phyloP scores from a whole-genome alignment of 2,329 filamentous ascomycete genomes.

The Monilinia fructicola region DNA sequence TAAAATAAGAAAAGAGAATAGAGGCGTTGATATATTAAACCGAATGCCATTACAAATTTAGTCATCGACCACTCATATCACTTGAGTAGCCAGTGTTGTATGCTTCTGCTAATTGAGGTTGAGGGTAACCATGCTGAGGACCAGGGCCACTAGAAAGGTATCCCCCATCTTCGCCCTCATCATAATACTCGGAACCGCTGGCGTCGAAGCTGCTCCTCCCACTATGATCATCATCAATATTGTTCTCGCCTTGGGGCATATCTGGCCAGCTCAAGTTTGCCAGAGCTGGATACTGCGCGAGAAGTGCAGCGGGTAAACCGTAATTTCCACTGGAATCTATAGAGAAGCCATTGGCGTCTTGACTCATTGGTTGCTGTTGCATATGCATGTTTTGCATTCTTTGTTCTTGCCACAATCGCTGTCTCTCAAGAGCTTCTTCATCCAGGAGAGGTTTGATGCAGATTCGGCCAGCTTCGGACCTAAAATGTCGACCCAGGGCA shows the following conservation, averaged over 20 bases:
- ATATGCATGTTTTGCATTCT: conserved; percentile 62
- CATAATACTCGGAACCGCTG: conserved; percentile 67
- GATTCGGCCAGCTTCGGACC: conserved; percentile 90
- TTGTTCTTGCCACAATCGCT: conserved; percentile 73
- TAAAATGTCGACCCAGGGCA: conserved; percentile 89
- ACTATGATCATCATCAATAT: conserved; percentile 72
- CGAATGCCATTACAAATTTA: conserved; percentile 13
- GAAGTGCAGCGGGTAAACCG: conserved; percentile 77
- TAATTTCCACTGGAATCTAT: conserved; percentile 60
- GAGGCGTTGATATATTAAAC: background rate
- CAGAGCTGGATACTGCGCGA: conserved; percentile 92
- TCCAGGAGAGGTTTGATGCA: conserved; percentile 98
- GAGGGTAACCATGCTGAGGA: conserved; percentile 37
- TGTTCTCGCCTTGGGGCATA: conserved; percentile 61
- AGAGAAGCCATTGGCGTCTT: conserved; percentile 60
- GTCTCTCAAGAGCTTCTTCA: conserved; percentile 83
- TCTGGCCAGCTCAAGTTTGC: conserved; percentile 84
- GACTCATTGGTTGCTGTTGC: conserved; percentile 55
- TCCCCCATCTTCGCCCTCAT: conserved; percentile 69
- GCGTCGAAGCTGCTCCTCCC: conserved; percentile 80
- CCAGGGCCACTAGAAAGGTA: conserved; percentile 53
- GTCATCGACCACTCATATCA: conserved; percentile 37
- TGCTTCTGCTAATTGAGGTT: conserved; percentile 36
- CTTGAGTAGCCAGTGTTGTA: conserved; percentile 39
- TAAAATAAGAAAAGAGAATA: conserved; percentile 22